Percentiles rank a stretch among this genome's conserved stretches.
phyloP scores from a whole-genome alignment of 2,329 filamentous ascomycete genomes.

The Trichoderma guizhouense region DNA sequence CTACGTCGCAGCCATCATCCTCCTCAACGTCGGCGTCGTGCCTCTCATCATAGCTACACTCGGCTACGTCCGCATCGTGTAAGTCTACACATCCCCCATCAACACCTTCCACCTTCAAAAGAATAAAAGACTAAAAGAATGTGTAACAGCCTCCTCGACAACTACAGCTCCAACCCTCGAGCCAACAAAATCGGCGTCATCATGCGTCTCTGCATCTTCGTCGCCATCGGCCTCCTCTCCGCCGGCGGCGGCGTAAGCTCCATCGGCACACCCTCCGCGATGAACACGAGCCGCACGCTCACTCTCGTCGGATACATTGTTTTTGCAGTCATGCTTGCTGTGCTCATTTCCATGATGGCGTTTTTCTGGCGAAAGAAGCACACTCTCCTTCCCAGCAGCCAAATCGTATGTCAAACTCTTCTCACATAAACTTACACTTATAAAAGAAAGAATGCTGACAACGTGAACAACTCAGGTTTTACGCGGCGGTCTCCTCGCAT shows the following conservation, averaged over 20 bases:
- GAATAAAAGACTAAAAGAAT: neutral
- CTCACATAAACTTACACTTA: neutral
- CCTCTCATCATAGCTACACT: constrained; percentile 27
- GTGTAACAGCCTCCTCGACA: constrained; percentile 23
- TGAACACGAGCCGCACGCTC: constrained; percentile 19
- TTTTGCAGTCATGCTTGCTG: constrained; percentile 21
- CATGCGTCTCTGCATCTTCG: constrained; percentile 21
- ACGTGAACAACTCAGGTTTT: constrained; percentile 15
- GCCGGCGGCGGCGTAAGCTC: constrained; percentile 24
- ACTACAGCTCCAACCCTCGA: constrained; percentile 23
- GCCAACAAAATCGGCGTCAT: constrained; percentile 20
- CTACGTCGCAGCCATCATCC: constrained; percentile 26
- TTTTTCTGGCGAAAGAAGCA: constrained; percentile 20
- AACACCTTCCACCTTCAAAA: neutral
- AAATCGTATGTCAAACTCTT: constrained; percentile 9
- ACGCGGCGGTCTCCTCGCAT: constrained; percentile 21
- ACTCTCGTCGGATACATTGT: constrained; percentile 25
- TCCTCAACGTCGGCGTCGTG: constrained; percentile 31
- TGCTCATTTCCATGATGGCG: constrained; percentile 21
- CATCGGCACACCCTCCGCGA: neutral
- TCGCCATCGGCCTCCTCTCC: constrained; percentile 22
- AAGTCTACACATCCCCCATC: neutral
- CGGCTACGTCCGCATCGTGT: constrained; percentile 29
- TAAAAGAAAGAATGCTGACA: neutral
- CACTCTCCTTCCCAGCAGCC: constrained; percentile 21